Conservation (phyloP, 2,329 filamentous ascomycete genomes). For the Byssothecium circinans region DNA sequence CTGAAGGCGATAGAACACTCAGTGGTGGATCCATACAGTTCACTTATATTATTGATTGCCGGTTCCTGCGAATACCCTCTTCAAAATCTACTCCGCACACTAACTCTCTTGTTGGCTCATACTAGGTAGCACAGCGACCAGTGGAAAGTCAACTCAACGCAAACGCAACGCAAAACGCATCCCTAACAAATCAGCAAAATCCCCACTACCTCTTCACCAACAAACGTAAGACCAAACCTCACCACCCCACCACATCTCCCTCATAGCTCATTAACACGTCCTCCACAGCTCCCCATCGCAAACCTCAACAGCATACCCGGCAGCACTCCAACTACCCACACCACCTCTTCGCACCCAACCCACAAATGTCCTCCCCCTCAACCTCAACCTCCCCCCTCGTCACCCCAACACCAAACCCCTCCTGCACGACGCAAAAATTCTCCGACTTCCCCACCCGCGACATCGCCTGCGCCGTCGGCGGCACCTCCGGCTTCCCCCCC, state of each 20-base stretch:
- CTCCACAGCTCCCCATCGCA: not conserved
- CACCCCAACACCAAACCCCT: constrained; percentile 15
- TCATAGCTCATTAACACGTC: not conserved
- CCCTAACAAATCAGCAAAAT: too few species aligned
- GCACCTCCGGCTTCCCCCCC: constrained; percentile 23
- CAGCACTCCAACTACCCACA: not conserved
- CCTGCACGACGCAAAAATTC: constrained; percentile 30
- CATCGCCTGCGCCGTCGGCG: constrained; percentile 31
- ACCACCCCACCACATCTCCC: not conserved
- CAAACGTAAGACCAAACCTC: not conserved
- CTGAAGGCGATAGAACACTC: not conserved
- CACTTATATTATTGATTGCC: not conserved
- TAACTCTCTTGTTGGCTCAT: not conserved
- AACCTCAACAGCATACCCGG: not conserved
- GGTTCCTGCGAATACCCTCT: not conserved
- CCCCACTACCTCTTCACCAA: too few species aligned
- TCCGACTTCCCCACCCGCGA: constrained; percentile 30
- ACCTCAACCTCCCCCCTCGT: constrained; percentile 16
- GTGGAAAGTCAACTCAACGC: too few species aligned
- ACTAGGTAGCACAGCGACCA: not conserved
- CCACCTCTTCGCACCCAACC: too few species aligned
- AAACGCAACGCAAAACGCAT: too few species aligned
- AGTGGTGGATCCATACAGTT: not conserved
- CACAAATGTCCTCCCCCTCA: constrained; percentile 21
- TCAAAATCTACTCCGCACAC: not conserved